phyloP scores from a whole-genome alignment of 176 grass and related monocot species.

The Aegilops longissima region DNA sequence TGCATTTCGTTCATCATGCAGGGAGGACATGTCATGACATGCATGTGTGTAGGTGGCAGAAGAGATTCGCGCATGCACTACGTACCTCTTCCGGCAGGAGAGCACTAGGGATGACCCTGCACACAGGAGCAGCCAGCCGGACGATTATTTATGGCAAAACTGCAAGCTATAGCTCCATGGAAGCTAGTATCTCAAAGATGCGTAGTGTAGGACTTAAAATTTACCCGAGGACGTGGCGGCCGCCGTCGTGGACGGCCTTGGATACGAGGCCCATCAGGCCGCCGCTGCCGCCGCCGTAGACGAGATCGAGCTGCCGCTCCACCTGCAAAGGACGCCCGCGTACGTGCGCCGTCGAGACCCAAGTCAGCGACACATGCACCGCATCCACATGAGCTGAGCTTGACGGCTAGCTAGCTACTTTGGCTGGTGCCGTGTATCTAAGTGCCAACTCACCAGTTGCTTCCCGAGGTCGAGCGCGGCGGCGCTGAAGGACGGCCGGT shows the following conservation, averaged over 20 bases:
- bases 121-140: not conserved
- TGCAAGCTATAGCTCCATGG: not conserved
- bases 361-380: not conserved
- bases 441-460: conserved; percentile 45
- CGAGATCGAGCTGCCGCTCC: conserved; percentile 74
- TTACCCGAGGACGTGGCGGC: conserved; percentile 94
- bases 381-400: no score
- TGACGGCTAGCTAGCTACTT: not conserved
- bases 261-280: conserved; percentile 93
- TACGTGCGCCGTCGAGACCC: not conserved
- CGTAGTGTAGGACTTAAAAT: not conserved
- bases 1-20: not conserved
- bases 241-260: conserved; percentile 74
- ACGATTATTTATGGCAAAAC: not conserved
- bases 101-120: conserved; percentile 80
- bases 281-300: conserved; percentile 93
- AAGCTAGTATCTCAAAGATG: not conserved
- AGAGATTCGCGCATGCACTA: conserved; percentile 29
- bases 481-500: conserved; percentile 72
- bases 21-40: not conserved
- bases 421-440: no score
- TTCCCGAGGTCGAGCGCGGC: conserved; percentile 84
- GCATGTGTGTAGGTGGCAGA: not conserved
- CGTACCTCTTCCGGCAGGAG: conserved; percentile 70
- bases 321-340: conserved; percentile 41